Base-by-base conservation (phyloP, 176 grass and related monocot genomes). In the Stipa capillata region DNA sequence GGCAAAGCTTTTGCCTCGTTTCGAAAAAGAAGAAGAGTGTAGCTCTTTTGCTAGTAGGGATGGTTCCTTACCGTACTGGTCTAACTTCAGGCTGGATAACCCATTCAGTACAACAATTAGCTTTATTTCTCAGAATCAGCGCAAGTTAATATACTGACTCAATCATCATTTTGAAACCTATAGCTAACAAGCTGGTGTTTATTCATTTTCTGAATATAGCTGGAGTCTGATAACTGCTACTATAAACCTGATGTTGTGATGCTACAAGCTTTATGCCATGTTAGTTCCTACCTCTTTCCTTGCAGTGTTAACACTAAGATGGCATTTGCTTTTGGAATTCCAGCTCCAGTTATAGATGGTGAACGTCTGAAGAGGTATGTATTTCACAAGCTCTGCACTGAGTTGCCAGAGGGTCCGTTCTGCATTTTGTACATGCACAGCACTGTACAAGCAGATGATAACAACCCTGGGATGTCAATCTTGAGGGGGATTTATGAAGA, bases 401-500 rank as follows among this genome's bases (percentile, higher is more conserved):
- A 95, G 34, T 68, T 99, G 60, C 70, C 86, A 39, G 82, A 84
- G 47, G 96, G 89, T 33, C 92, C 92, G 31, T 99, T 87, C 82
- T 93, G 90, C 82, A 89, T 99, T 57, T 15, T 99, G 76, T 99
- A 99, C 74, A 79, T 95, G 42, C 96, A 95, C 66, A 99, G 88
- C 85, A 89, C 74, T 75, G 96, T 93, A 7, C 87, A 89, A 34
- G 95, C 92, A 12, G 96, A 90, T 65, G 92, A 91, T 55, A 95
- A 99, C 90, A 99, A 95, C 77, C 96, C 96, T 21, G 96, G 96
- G 37, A 91, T 95, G 88, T 91, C 92, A 37, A 70, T 87, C 69
- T 83, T 99, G 78, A 87, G 96, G 66, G 88, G 90, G 24, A 83
- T 95, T 64, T 99, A 99, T 67, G 92, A 99, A 75, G 96, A 91